Evolutionary conservation across 2,329 filamentous ascomycete species (phyloP), one percentile per base, ranked within the genome.

Genomic region (Penicillium capsulatum): DNA sequence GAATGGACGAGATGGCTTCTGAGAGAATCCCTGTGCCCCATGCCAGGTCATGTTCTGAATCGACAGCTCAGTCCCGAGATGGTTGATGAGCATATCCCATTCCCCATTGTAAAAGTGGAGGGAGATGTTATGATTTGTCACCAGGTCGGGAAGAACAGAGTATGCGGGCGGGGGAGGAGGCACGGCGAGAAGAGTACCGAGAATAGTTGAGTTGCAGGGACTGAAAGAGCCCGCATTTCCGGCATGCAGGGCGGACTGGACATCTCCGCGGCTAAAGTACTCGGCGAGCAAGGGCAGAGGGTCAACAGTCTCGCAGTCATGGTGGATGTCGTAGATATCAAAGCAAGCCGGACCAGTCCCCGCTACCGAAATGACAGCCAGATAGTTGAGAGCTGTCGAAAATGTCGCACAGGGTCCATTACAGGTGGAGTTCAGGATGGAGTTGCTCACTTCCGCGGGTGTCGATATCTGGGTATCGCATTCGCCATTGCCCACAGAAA

Each of bases 11-110:
- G 20, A 41, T 0, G 61, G 62, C n/a, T 48, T 49, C 11, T 47
- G 13, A n/a, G 55, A 47, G 31, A 67, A 65, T 2, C 65, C 66
- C 36, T 65, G 63, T 3, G 41, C 44, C 3, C 64, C 63, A 20
- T 51, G 45, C 64, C 64, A 69, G 9, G 65, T 67, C 64, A 69
- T 66, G 36, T 67, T 68, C 42, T 68, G 63, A 22, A 68, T 47
- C 4, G 49, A 53, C 4, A 67, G 40, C 31, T 67, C 59, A 7
- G 55, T 55, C 3, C 63, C 65, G 34, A 63, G 32, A 43, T 67
- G 61, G 36, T 65, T 67, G 43, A 66, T 48, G 20, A 66, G 37
- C 54, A 67, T 56, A 47, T 68, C 64, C 44, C 58, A 47, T 36
- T 65, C 54, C n/a, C 64, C 64, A 8, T 57, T 55, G 37, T 63